These are phyloP conservation scores for Erythrophleum fordii DNA, from an alignment of 306 rosid genomes.

Conservation along the genomic window DNA sequence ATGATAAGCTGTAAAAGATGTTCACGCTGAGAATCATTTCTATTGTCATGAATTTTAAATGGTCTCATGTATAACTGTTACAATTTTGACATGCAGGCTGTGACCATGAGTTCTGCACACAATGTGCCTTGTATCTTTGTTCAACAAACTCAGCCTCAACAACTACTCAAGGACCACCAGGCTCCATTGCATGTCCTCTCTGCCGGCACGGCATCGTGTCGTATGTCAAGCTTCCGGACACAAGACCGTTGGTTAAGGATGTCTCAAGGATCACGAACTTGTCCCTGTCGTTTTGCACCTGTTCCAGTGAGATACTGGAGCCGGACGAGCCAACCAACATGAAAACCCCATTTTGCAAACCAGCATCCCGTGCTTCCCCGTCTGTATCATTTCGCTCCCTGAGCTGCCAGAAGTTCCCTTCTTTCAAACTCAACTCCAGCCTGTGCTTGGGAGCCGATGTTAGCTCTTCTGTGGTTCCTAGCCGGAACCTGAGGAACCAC, in stretches of 20 bases:
- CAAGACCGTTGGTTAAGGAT: slow-evolving; percentile 51
- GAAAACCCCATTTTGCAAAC: slow-evolving; percentile 68
- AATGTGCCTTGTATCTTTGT: slow-evolving; percentile 91
- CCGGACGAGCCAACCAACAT: slow-evolving; percentile 56
- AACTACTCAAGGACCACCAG: slow-evolving; percentile 61
- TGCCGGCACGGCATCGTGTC: slow-evolving; percentile 89
- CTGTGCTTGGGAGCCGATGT: slow-evolving; percentile 73
- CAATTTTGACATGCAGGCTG: slow-evolving; percentile 67
- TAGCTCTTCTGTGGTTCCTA: slow-evolving; percentile 63
- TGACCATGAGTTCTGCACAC: slow-evolving; percentile 93
- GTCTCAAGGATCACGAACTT: slow-evolving; percentile 61
- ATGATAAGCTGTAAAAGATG: too few species aligned
- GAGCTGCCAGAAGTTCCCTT: slow-evolving; percentile 73
- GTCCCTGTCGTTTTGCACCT: slow-evolving; percentile 71
- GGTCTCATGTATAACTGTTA: not conserved
- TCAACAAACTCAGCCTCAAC: slow-evolving; percentile 65
- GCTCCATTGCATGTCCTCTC: slow-evolving; percentile 93
- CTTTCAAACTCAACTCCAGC: slow-evolving; percentile 57
- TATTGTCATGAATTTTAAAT: too few species aligned
- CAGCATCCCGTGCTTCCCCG: slow-evolving; percentile 49
- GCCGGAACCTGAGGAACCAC: slow-evolving; percentile 49
- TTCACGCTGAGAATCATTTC: too few species aligned
- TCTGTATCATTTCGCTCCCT: slow-evolving; percentile 58
- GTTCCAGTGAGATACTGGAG: slow-evolving; percentile 56
- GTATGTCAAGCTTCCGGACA: slow-evolving; percentile 67